Evolutionary conservation across 2,329 filamentous ascomycete species (phyloP), one percentile per base, ranked within the genome.

Genomic region (Penicillium palitans): DNA sequence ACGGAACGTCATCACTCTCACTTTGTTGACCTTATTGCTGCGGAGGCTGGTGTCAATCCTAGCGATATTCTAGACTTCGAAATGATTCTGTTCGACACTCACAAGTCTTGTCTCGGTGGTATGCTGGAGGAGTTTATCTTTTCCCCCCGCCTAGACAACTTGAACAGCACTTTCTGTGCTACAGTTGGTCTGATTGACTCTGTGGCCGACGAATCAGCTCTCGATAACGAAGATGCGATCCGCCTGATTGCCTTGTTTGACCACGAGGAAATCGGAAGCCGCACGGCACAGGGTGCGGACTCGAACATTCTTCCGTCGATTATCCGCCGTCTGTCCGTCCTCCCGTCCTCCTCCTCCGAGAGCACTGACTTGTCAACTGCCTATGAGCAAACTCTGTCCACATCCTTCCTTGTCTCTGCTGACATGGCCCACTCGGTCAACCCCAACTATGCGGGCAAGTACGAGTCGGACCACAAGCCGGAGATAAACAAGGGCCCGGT

Each of bases 401-500:
- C 89, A 29, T 97, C 92, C 2, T 97, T 99, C 83, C 86, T 99
- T 59, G 83, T 99, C 62, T 96, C 91, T 6, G 95, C 95, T 52
- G 95, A 99, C 74, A 98, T 99, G 95, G 93, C 95, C 1, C 95
- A 99, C 79, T 90, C 90, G 6, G 88, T 99, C 15, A 91, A 99
- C 76, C 95, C 95, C 57, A 99, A 99, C 80, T 99, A 97, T 74
- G 83, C 87, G 5, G 86, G 80, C 67, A 98, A 98, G 78, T 96
- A 98, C 78, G 95, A 99, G 79, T 78, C 86, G 37, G 90, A 91
- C 68, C 95, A 99, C 78, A 86, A 90, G 65, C 95, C 95, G 6
- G 88, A 93, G 76, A 96, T 99, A 84, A 99, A 99, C 83, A 90
- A 91, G 75, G 95, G 95, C 52, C 91, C 91, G 4, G 93, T 98